Conservation (phyloP, 2,329 filamentous ascomycete species). For the Coniochaeta hoffmannii region DNA sequence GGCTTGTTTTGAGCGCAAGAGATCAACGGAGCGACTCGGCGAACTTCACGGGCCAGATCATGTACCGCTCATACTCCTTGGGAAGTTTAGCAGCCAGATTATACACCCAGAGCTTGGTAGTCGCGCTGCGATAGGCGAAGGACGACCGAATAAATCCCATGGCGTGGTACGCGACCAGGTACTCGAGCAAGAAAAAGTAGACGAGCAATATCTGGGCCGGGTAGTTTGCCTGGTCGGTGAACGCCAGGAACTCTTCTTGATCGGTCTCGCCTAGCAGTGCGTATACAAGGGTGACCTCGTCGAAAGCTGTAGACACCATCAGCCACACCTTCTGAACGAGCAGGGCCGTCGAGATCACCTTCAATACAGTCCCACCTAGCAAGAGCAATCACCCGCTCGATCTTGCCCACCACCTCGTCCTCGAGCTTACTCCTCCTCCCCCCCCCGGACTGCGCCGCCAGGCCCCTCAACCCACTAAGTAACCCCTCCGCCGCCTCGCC, state of each 20-base stretch:
- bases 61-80: slow-evolving; percentile 10
- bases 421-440: slow-evolving; percentile 21
- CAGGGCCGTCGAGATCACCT: slow-evolving; percentile 16
- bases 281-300: slow-evolving; percentile 19
- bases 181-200: slow-evolving; percentile 26
- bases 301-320: slow-evolving; percentile 11
- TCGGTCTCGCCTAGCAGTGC: slow-evolving; percentile 17
- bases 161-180: slow-evolving; percentile 11
- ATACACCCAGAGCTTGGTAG: slow-evolving; percentile 12
- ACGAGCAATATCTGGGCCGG: slow-evolving; percentile 26
- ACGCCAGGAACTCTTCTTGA: slow-evolving; percentile 22
- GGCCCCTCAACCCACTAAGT: slow-evolving; percentile 17
- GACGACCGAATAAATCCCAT: slow-evolving; percentile 6
- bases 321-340: not conserved
- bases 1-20: no score
- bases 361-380: slow-evolving; percentile 18
- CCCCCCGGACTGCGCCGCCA: slow-evolving; percentile 20
- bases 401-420: slow-evolving; percentile 20
- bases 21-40: not conserved
- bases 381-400: slow-evolving; percentile 20
- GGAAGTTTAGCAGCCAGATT: slow-evolving; percentile 9
- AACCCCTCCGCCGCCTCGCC: slow-evolving; percentile 20
- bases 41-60: slow-evolving; percentile 12
- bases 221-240: slow-evolving; percentile 22
- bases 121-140: slow-evolving; percentile 11